phyloP scores from a whole-genome alignment of 139 green algal genomes.

The Haematococcus lacustris region DNA sequence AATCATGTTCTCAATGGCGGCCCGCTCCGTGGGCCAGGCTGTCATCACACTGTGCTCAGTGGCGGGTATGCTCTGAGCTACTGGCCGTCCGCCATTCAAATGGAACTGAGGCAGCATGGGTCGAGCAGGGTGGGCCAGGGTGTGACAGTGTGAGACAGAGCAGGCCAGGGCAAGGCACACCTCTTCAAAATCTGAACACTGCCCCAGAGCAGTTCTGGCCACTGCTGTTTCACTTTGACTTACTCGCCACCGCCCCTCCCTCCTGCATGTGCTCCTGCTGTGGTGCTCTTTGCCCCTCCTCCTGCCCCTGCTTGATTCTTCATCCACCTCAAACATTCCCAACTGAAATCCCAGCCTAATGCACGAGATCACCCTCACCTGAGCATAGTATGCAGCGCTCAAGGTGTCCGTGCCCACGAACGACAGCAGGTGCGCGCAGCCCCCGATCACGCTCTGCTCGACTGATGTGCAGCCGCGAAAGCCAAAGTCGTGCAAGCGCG shows the following conservation, averaged over 20 bases:
- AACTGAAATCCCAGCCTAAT: too few relatives aligned
- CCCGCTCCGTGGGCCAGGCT: conserved; percentile 68
- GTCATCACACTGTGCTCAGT: conserved; percentile 93
- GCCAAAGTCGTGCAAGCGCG: conserved; percentile 41
- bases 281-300: too few relatives aligned
- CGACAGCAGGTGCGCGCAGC: conserved; percentile 80
- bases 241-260: too few relatives aligned
- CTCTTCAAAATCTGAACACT: too few relatives aligned
- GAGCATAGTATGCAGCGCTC: conserved; percentile 78
- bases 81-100: conserved; percentile 72
- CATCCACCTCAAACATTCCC: too few relatives aligned
- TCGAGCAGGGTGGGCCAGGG: too few relatives aligned
- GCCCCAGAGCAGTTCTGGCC: too few relatives aligned
- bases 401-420: conserved; percentile 85
- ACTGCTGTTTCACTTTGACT: too few relatives aligned
- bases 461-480: conserved; percentile 69
- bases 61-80: conserved; percentile 72
- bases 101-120: conserved; percentile 65
- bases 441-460: conserved; percentile 82
- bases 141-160: too few relatives aligned
- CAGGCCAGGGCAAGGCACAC: too few relatives aligned
- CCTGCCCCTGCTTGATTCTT: too few relatives aligned
- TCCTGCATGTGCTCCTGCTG: too few relatives aligned
- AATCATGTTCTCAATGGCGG: conserved; percentile 86
- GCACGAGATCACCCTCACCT: conserved; percentile 42